Conservation (phyloP, 2,329 filamentous ascomycete species). For the Clarireedia sp. region DNA sequence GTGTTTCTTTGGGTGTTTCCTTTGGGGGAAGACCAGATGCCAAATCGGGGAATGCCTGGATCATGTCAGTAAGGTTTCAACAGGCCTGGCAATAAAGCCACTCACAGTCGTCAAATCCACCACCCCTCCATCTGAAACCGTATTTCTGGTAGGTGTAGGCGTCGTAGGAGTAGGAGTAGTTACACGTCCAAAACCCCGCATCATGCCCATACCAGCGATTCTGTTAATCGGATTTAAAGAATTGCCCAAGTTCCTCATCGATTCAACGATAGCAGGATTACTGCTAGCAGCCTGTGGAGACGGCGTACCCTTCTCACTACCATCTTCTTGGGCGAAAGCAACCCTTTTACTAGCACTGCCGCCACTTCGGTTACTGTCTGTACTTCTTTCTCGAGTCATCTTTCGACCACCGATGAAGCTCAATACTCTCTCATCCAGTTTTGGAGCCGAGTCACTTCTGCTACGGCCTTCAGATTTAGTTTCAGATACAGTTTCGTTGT, state of each 20-base stretch:
- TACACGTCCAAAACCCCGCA: slow-evolving; percentile 64
- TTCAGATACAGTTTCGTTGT: not conserved
- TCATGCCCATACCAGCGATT: slow-evolving; percentile 64
- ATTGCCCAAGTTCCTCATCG: slow-evolving; percentile 72
- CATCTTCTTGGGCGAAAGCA: slow-evolving; percentile 38
- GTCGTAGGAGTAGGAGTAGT: slow-evolving; percentile 33
- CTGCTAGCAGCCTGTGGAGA: slow-evolving; percentile 26
- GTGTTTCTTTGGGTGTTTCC: slow-evolving; percentile 41
- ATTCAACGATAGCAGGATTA: slow-evolving; percentile 64
- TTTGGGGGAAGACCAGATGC: slow-evolving; percentile 48
- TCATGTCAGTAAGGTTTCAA: not conserved
- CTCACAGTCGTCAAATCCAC: slow-evolving; percentile 48
- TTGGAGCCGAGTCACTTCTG: slow-evolving; percentile 30
- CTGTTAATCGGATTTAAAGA: slow-evolving; percentile 77
- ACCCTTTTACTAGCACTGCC: slow-evolving; percentile 51
- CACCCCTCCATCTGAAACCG: slow-evolving; percentile 40
- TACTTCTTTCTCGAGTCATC: slow-evolving; percentile 58
- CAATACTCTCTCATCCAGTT: slow-evolving; percentile 57
- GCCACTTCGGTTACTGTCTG: slow-evolving; percentile 62
- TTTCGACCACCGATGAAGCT: slow-evolving; percentile 64
- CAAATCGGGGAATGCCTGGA: slow-evolving; percentile 53
- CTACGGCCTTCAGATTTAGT: slow-evolving; percentile 11
- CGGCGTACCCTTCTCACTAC: slow-evolving; percentile 32
- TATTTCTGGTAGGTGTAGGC: slow-evolving; percentile 12
- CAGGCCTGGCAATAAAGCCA: not conserved